Percentiles rank a stretch among this genome's conserved stretches.
Evolutionary conservation across 2,329 filamentous ascomycete species (phyloP).

Genomic region (Chaetomium globosum): DNA sequence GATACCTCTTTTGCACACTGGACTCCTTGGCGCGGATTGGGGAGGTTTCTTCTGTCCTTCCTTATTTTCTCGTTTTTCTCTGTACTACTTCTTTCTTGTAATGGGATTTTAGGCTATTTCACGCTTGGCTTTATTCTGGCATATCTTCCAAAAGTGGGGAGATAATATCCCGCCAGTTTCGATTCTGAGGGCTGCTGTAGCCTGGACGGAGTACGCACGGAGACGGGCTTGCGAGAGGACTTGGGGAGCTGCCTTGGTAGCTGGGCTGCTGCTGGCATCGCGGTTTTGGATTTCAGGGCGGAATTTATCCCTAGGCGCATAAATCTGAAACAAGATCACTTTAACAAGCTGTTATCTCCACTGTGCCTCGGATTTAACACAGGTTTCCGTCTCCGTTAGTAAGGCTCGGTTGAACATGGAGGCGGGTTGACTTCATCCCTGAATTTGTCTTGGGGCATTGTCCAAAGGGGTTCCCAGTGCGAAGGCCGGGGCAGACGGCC

Average conservation of each 20-base stretch:
- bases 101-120: not conserved
- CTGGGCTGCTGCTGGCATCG: not conserved
- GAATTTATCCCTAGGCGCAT: not conserved
- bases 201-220: not conserved
- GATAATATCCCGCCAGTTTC: not conserved
- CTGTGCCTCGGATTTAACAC: not conserved
- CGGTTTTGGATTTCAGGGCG: not conserved
- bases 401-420: not conserved
- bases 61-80: slow-evolving; percentile 19
- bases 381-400: not conserved
- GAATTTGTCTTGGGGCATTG: not conserved
- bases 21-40: slow-evolving; percentile 17
- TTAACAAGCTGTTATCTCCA: not conserved
- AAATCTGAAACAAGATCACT: not conserved
- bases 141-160: not conserved
- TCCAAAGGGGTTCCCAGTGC: not conserved
- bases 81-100: not conserved
- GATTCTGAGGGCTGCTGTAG: not conserved
- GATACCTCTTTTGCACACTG: slow-evolving; percentile 37
- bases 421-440: not conserved
- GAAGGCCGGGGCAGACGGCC: slow-evolving; percentile 3
- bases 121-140: not conserved
- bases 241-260: slow-evolving; percentile 1
- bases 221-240: not conserved
- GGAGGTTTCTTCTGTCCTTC: slow-evolving; percentile 15